Conservation (phyloP, 495 filamentous ascomycete species). For the Pyrenopolyporus hunteri region DNA sequence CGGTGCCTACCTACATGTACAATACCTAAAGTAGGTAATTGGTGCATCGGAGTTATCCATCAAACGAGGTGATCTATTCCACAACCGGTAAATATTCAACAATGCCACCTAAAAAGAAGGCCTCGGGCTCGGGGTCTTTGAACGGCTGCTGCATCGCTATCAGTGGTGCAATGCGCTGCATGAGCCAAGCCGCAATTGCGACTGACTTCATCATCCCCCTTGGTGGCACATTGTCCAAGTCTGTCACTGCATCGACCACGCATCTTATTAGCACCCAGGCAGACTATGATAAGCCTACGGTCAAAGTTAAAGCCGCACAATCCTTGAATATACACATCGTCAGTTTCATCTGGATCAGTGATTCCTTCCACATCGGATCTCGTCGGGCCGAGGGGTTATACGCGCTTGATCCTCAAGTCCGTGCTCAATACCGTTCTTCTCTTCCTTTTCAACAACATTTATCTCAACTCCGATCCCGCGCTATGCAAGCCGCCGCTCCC, state of each 20-base stretch:
- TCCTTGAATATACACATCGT: conserved; percentile 61
- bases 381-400: conserved; percentile 52
- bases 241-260: conserved; percentile 58
- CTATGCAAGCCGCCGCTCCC: conserved; percentile 30
- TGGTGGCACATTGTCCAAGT: conserved; percentile 56
- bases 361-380: conserved; percentile 52
- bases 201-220: conserved; percentile 49
- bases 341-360: conserved; percentile 65
- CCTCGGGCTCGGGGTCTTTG: conserved; percentile 37
- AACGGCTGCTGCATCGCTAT: conserved; percentile 60
- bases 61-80: no score
- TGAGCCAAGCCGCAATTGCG: conserved; percentile 57
- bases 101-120: conserved; percentile 9
- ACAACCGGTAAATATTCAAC: no score
- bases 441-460: no score
- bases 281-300: conserved; percentile 58
- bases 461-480: background rate
- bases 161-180: conserved; percentile 63
- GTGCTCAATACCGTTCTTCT: no score
- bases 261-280: conserved; percentile 63
- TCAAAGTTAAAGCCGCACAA: conserved; percentile 58
- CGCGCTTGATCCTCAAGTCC: no score
- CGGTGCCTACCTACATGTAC: no score
- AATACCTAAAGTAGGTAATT: no score
- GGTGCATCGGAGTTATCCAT: no score